Conservation (phyloP, 768 basidiomycete genomes). For the Lactifluus subvellereus region DNA sequence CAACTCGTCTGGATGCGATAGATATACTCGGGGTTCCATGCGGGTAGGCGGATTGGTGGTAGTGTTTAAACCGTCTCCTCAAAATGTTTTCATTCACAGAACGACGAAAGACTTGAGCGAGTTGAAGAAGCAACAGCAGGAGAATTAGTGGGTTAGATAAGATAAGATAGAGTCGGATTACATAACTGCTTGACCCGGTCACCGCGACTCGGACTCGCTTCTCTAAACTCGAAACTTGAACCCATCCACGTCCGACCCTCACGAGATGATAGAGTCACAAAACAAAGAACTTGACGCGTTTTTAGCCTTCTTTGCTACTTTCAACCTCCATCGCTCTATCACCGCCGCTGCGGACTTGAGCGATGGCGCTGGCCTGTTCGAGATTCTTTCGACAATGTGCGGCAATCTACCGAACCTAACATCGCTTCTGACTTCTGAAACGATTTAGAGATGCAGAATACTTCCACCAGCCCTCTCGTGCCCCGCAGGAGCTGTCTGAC, state of each 20-base stretch:
- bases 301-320: conserved; percentile 72
- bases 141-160: conserved; percentile 21
- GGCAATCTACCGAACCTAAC: conserved; percentile 28
- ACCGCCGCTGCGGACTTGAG: conserved; percentile 62
- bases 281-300: conserved; percentile 73
- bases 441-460: conserved; percentile 65
- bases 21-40: conserved; percentile 57
- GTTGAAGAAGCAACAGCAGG: conserved; percentile 31
- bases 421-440: conserved; percentile 7
- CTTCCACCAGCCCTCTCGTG: conserved; percentile 59
- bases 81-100: conserved; percentile 23
- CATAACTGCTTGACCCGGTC: background rate
- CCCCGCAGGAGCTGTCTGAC: conserved; percentile 60
- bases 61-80: conserved; percentile 7
- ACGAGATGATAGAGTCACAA: conserved; percentile 33
- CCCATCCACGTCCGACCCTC: background rate
- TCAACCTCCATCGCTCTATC: conserved; percentile 60
- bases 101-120: conserved; percentile 38
- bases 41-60: conserved; percentile 38
- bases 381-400: conserved; percentile 71
- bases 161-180: background rate
- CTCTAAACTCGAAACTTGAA: background rate
- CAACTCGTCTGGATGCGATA: conserved; percentile 60
- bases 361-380: conserved; percentile 72
- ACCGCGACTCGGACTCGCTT: background rate